Conservation (phyloP, 805 yeast genomes). For the Candida xiaguanensis region DNA sequence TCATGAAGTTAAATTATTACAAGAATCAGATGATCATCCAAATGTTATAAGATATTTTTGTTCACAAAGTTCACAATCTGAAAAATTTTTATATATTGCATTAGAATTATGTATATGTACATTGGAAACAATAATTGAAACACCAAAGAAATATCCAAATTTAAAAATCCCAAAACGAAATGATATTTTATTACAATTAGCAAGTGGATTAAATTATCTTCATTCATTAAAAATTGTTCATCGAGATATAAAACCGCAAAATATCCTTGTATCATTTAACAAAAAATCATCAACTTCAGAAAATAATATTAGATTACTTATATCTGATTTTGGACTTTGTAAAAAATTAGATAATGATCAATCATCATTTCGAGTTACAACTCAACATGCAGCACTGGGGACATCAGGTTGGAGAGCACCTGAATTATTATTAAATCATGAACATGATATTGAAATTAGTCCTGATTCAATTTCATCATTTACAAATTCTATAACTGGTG, state of each 20-base stretch:
- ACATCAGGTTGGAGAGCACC: conserved; percentile 99
- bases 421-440: conserved; percentile 53
- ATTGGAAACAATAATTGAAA: conserved; percentile 77
- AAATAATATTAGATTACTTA: conserved; percentile 56
- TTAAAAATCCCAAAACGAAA: conserved; percentile 21
- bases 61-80: conserved; percentile 72
- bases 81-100: conserved; percentile 87
- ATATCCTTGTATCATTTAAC: conserved; percentile 77
- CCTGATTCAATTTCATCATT: conserved; percentile 34
- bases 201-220: conserved; percentile 79
- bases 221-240: conserved; percentile 91
- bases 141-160: conserved; percentile 35
- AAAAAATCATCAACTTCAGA: conserved; percentile 30
- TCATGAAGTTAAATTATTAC: conserved; percentile 81
- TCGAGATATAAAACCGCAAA: conserved; percentile 92
- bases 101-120: conserved; percentile 88
- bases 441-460: conserved; percentile 33
- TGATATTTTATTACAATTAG: conserved; percentile 58
- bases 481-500: conserved; percentile 8
- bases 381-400: conserved; percentile 85
- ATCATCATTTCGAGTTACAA: conserved; percentile 88
- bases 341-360: conserved; percentile 89
- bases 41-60: conserved; percentile 92
- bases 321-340: conserved; percentile 95
- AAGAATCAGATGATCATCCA: conserved; percentile 95